Evolutionary conservation across 176 grass and related monocot genomes (phyloP).

Genomic region (Ampelocalamus luodianensis): DNA sequence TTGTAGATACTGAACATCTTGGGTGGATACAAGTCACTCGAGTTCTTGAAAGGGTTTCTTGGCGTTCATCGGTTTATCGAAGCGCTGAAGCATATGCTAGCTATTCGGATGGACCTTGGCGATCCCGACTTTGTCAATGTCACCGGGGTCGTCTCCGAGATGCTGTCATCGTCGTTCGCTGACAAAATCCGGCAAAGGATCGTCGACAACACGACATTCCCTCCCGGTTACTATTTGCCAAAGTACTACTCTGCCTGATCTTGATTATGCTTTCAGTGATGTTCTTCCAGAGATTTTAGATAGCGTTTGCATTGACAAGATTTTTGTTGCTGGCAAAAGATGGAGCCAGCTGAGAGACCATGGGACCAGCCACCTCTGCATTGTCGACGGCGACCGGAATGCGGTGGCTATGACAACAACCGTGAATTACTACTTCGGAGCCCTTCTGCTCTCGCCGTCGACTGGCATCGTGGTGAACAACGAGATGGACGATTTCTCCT

Average conservation of each 20-base stretch:
- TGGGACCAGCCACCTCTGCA: conserved; percentile 81
- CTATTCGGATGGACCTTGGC: conserved; percentile 71
- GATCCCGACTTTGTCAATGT: conserved; percentile 78
- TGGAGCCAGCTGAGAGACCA: conserved; percentile 78
- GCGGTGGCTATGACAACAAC: conserved; percentile 83
- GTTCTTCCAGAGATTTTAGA: neutral
- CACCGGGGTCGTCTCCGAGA: conserved; percentile 51
- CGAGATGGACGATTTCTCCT: conserved; percentile 97
- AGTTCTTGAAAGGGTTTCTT: conserved; percentile 60
- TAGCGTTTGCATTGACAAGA: neutral
- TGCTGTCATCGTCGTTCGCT: conserved; percentile 71
- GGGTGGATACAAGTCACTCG: conserved; percentile 64
- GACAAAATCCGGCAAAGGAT: conserved; percentile 55
- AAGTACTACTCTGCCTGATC: conserved; percentile 49
- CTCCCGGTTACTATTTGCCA: conserved; percentile 68
- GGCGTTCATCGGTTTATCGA: conserved; percentile 80
- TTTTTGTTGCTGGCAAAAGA: conserved; percentile 36
- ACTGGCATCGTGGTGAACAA: conserved; percentile 91
- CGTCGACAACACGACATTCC: conserved; percentile 79
- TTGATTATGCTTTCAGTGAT: no score
- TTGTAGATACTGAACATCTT: conserved; percentile 71
- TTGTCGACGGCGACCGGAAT: conserved; percentile 84
- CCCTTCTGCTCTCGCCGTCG: conserved; percentile 67
- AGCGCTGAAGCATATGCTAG: conserved; percentile 83
- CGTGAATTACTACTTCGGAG: conserved; percentile 73